These are phyloP conservation scores for Verticillium isaacii DNA, from an alignment of 2,329 filamentous ascomycete genomes.

Conservation along the genomic window DNA sequence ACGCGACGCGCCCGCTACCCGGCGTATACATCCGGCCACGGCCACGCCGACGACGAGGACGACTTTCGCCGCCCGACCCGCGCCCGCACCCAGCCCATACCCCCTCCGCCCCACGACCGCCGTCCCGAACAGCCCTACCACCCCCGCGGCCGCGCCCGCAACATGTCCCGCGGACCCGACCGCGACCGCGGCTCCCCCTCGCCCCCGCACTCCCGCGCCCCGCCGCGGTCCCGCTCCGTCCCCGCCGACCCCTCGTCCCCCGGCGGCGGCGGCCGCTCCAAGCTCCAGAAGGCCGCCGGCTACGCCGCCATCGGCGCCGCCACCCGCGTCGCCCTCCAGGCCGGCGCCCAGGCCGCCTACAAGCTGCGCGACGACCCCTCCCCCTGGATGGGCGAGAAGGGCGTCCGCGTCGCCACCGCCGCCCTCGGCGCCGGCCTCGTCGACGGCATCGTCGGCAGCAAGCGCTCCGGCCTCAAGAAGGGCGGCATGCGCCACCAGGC, in stretches of 20 bases:
- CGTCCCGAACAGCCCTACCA: neutral
- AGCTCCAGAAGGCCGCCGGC: slow-evolving; percentile 12
- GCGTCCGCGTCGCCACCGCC: slow-evolving; percentile 42
- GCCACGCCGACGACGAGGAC: slow-evolving; percentile 4
- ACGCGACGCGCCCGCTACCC: slow-evolving; percentile 9
- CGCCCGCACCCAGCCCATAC: neutral
- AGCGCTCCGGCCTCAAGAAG: slow-evolving; percentile 17
- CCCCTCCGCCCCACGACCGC: neutral
- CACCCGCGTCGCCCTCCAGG: slow-evolving; percentile 40
- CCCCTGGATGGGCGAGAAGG: slow-evolving; percentile 43
- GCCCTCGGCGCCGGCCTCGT: slow-evolving; percentile 44
- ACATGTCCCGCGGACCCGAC: slow-evolving; percentile 5
- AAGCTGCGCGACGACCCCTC: slow-evolving; percentile 38
- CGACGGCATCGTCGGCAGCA: slow-evolving; percentile 37
- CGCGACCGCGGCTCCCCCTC: neutral
- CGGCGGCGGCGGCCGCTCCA: slow-evolving; percentile 9
- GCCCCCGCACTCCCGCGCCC: neutral
- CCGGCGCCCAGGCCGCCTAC: slow-evolving; percentile 44
- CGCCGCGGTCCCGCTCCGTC: slow-evolving; percentile 2
- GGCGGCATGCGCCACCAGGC: slow-evolving; percentile 14
- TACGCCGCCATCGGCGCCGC: slow-evolving; percentile 21
- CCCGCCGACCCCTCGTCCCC: neutral
- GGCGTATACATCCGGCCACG: neutral
- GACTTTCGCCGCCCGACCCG: neutral
- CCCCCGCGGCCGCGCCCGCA: neutral